These are phyloP conservation scores for Geotrichum carabidarum DNA, from an alignment of 1,139 yeast species.

Conservation along the genomic window DNA sequence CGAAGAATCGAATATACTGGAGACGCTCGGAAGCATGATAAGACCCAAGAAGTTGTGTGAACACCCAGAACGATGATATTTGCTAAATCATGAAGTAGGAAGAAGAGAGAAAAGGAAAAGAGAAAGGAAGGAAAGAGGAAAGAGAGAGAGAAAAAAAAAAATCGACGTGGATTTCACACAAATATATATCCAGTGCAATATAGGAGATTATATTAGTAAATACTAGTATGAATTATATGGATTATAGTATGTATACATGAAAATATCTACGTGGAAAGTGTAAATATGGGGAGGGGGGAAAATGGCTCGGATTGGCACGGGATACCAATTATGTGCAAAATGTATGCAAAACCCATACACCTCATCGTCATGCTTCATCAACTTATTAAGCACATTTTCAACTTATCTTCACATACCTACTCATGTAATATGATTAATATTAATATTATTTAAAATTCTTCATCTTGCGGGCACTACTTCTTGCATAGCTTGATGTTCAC, in stretches of 20 bases:
- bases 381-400: too few relatives aligned
- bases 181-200: background rate
- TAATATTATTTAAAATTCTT: background rate
- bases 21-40: constrained; percentile 16
- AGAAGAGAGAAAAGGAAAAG: background rate
- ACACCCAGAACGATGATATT: too few relatives aligned
- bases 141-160: background rate
- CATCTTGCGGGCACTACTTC: background rate
- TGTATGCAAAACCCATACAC: background rate
- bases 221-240: too few relatives aligned
- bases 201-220: background rate
- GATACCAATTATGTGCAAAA: background rate
- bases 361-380: background rate
- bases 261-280: background rate
- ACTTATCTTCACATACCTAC: too few relatives aligned
- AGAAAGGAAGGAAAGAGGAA: constrained; percentile 1
- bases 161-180: background rate
- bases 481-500: constrained; percentile 37
- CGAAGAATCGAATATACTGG: constrained; percentile 11
- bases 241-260: too few relatives aligned
- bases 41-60: too few relatives aligned
- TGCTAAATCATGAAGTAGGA: background rate
- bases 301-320: constrained; percentile 6
- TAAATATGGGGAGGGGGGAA: background rate
- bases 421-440: too few relatives aligned